phyloP scores from a whole-genome alignment of 164 flowering plant species.

The Pachysandra terminalis region DNA sequence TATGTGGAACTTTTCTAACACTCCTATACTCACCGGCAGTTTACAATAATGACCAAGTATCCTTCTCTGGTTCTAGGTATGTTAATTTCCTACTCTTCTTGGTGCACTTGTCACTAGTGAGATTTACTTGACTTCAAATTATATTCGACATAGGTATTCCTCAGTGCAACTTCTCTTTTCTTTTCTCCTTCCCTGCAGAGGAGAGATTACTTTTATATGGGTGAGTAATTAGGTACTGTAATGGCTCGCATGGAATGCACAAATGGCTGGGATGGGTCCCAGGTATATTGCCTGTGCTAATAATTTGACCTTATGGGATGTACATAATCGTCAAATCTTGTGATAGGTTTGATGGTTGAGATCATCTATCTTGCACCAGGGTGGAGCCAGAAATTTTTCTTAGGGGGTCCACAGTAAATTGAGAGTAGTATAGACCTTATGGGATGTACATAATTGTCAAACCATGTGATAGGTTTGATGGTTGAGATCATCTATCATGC shows the following conservation, averaged over 20 bases:
- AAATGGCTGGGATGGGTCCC: neutral
- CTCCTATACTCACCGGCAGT: constrained; percentile 52
- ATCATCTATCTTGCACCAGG: neutral
- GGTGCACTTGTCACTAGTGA: neutral
- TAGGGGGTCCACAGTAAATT: too few species aligned
- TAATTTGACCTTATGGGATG: neutral
- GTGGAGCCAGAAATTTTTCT: too few species aligned
- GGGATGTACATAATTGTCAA: neutral
- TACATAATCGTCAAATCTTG: neutral
- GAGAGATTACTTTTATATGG: neutral
- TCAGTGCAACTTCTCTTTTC: too few species aligned
- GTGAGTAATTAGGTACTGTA: neutral
- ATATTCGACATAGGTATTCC: too few species aligned
- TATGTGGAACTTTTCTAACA: constrained; percentile 49
- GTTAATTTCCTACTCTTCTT: constrained; percentile 7
- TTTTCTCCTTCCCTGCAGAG: too few species aligned
- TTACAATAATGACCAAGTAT: constrained; percentile 35
- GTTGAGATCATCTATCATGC: neutral
- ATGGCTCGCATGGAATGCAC: neutral
- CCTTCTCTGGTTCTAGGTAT: constrained; percentile 44
- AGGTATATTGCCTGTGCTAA: neutral
- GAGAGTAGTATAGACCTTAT: neutral
- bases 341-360: neutral
- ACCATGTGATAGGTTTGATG: neutral
- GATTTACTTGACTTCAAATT: too few species aligned